phyloP scores from a whole-genome alignment of 2,329 filamentous ascomycete species.

The Cytospora piceae region DNA sequence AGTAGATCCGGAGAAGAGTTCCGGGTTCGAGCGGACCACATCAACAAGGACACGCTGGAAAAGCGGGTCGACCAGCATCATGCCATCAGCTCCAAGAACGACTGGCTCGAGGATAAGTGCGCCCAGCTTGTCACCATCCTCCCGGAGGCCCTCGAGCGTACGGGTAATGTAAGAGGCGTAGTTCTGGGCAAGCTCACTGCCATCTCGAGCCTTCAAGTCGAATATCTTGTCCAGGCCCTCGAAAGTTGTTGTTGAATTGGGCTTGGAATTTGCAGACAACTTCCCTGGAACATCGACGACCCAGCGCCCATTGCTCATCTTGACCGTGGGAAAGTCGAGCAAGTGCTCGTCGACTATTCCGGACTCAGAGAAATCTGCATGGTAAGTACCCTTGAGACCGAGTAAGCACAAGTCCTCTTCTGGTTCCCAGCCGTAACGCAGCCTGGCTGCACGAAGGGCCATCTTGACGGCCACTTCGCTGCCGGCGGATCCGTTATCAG shows the following conservation, averaged over 20 bases:
- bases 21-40: conserved; percentile 62
- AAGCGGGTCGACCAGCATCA: conserved; percentile 80
- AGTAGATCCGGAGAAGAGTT: conserved; percentile 52
- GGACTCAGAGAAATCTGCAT: conserved; percentile 83
- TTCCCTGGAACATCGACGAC: conserved; percentile 53
- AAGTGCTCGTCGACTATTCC: conserved; percentile 77
- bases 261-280: background rate
- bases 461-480: conserved; percentile 87
- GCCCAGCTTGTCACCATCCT: conserved; percentile 69
- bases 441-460: conserved; percentile 70
- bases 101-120: conserved; percentile 81
- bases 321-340: conserved; percentile 78
- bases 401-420: conserved; percentile 66
- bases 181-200: conserved; percentile 46
- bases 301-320: conserved; percentile 70
- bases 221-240: conserved; percentile 61
- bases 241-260: conserved; percentile 42
- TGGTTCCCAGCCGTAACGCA: conserved; percentile 68
- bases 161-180: conserved; percentile 65
- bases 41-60: conserved; percentile 75
- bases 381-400: conserved; percentile 79
- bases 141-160: conserved; percentile 55
- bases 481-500: conserved; percentile 82
- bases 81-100: conserved; percentile 80
- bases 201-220: conserved; percentile 54